Evolutionary conservation across 306 rosid species (phyloP), one percentile per base, ranked within the genome.

Genomic region (Rosa rugosa): DNA sequence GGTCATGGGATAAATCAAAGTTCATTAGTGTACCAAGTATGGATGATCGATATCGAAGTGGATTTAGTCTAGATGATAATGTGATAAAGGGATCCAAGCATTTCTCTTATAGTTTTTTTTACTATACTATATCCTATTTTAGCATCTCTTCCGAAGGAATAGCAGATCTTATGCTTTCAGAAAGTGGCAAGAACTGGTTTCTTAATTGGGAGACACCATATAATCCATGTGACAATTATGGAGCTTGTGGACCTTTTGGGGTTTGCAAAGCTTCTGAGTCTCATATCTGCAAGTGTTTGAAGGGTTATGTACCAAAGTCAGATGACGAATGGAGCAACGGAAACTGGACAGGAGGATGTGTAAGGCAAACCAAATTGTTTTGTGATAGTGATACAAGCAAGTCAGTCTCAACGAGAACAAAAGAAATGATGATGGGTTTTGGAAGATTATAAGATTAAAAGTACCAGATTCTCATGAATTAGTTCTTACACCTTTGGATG

Each of bases 261-360:
- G 2, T 64, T 3, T 80, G 83, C 74, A 73, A 49, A 5, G 22
- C 31, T 53, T 63, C 57, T 2, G 57, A 64, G 20, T 18, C 73
- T 72, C 45, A 47, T 5, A 41, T 59, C 2, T 80, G 78, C 23
- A 23, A 27, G 18, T 80, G 78, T 66, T 49, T 80, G 46, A 73
- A 73, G 50, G 78, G 78, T 40, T 79, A 62, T 40, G 1, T 5
- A 14, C 73, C 83, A 2, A 72, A 47, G 44, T 79, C 73, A 11
- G 80, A 1, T 0, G 23, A 23, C 5, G 83, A 80, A 47, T 80
- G 79, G 83, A 66, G 62, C 46, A 54, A 20, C 50, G 36, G 69
- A 18, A 80, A 66, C 63, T 64, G 79, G 79, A 41, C 50, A 5
- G 47, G 79, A 31, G 36, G 36, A 40, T 80, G 75, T 63, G 8